Evolutionary conservation across 192 early-diverging fungal genomes (phyloP), one percentile per base, ranked within the genome.

Genomic region (Phycomyces nitens): DNA sequence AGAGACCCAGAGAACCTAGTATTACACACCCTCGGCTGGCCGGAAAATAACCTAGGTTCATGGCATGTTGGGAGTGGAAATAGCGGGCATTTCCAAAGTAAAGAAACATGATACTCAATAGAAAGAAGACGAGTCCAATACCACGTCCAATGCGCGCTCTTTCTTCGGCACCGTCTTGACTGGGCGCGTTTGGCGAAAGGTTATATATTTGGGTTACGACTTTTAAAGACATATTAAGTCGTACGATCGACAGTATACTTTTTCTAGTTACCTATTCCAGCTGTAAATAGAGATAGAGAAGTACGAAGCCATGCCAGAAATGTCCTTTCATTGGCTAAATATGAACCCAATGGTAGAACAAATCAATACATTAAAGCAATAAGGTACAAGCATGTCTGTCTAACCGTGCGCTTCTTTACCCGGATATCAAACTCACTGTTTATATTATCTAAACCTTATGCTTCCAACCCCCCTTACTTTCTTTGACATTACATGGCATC

Each of bases 301-400:
- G 89, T 85, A 52, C 89, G 78, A 60, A 91, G 65, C 89, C 89
- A 91, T 2, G 87, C 86, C 6, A 91, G 81, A 50, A 84, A 91
- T 21, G 89, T 91, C 55, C 89, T 79, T 50, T 91, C 89, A 60
- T 91, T 91, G 38, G 89, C 83, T 82, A 75, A 21, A 34, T 57
- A 18, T 18, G 0, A 34, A 34, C 7, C 3, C 29, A 34, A 34
- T 2, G 2, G 29, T 34, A 51, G 63, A 58, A 3, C 43, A 34
- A 39, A 16, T 16, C 56, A n/a, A 27, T 11, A 29, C 39, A 58
- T 29, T 12, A 21, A 22, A 1, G 16, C n/a, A 66, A 62, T 8
- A 29, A 5, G 11, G 16, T 3, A 52, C 43, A 8, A 38, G 27
- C 23, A 8, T 50, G n/a, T 26, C 10, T 43, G 29, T 34, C 29